These are phyloP conservation scores for Pholiota molesta DNA, from an alignment of 768 basidiomycete genomes.

Conservation along the genomic window DNA sequence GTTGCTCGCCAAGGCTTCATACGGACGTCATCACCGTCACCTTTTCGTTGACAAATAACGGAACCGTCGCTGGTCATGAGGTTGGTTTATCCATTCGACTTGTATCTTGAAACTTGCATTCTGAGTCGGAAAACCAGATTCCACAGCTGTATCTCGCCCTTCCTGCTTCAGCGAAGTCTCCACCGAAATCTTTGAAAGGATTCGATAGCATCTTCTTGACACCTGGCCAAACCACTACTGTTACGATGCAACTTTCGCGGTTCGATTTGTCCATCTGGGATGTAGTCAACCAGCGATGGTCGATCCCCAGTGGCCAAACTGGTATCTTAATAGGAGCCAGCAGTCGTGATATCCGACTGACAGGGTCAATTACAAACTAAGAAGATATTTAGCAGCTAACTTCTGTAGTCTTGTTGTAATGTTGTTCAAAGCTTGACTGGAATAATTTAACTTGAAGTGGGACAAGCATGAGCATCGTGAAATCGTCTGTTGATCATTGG, in stretches of 20 bases:
- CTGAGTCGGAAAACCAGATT: slow-evolving; percentile 36
- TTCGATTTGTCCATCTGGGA: slow-evolving; percentile 61
- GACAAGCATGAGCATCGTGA: neutral
- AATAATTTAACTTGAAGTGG: neutral
- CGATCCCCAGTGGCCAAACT: slow-evolving; percentile 50
- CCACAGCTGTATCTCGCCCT: slow-evolving; percentile 59
- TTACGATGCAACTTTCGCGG: slow-evolving; percentile 50
- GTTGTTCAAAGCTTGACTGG: neutral
- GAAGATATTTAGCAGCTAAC: neutral
- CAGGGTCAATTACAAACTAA: slow-evolving; percentile 41
- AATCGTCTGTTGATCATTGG: neutral
- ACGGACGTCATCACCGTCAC: slow-evolving; percentile 52
- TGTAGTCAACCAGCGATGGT: slow-evolving; percentile 56
- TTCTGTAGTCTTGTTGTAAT: neutral
- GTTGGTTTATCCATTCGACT: slow-evolving; percentile 29
- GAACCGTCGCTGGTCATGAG: slow-evolving; percentile 56
- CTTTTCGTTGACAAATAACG: slow-evolving; percentile 57
- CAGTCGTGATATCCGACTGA: slow-evolving; percentile 50
- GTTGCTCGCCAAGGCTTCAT: slow-evolving; percentile 43
- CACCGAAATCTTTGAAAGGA: slow-evolving; percentile 57
- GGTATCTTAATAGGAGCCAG: slow-evolving; percentile 52
- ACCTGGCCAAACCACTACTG: slow-evolving; percentile 46
- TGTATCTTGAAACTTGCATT: neutral
- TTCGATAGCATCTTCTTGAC: slow-evolving; percentile 53
- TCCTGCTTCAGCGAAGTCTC: slow-evolving; percentile 48